Base-by-base conservation (phyloP, 2,329 filamentous ascomycete genomes). In the Calonectria fujianensis region DNA sequence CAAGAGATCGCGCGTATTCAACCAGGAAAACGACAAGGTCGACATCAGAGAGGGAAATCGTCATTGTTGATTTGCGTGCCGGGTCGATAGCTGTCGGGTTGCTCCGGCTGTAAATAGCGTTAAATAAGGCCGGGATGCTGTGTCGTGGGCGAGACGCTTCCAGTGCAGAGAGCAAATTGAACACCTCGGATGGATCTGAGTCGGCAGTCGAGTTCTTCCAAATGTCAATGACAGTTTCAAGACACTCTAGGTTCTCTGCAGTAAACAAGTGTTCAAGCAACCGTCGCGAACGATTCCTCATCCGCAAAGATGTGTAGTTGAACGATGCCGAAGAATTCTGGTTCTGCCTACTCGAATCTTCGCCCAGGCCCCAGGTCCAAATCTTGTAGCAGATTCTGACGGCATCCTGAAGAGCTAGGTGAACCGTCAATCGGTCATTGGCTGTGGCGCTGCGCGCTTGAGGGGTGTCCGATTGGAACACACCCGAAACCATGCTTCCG, bases 401-500 rank as follows among this genome's bases (percentile, higher is more conserved):
- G 1, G 96, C 95, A 83, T 99, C 97, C 84, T 98, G 96, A 83
- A 99, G 98, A 14, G 96, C 97, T n/a, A 99, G 89, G 54, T 98
- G 89, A 27, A 99, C 96, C 0, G 97, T 98, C 29, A 99, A 89
- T 59, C 96, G 92, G 80, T 97, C 96, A 81, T 98, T 99, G 11
- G 96, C 96, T n/a, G 95, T 96, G 10, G 93, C 92, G 74, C 93
- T 95, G 64, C 96, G 93, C n/a, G 92, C 90, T 75, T 96, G 94
- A 2, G 91, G 92, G 0, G 91, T 89, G 74, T 98, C 96, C 0
- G 94, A 91, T 48, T 95, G 91, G 82, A 98, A 98, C 0, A 98
- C 95, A 1, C 95, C 95, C 0, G 96, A 97, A 1, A 98, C 95
- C 92, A 98, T 98, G 79, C 95, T 98, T 57, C 96, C 96, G 81